These are phyloP conservation scores for Candida dajiaensis DNA, from an alignment of 805 yeast genomes.

Conservation along the genomic window DNA sequence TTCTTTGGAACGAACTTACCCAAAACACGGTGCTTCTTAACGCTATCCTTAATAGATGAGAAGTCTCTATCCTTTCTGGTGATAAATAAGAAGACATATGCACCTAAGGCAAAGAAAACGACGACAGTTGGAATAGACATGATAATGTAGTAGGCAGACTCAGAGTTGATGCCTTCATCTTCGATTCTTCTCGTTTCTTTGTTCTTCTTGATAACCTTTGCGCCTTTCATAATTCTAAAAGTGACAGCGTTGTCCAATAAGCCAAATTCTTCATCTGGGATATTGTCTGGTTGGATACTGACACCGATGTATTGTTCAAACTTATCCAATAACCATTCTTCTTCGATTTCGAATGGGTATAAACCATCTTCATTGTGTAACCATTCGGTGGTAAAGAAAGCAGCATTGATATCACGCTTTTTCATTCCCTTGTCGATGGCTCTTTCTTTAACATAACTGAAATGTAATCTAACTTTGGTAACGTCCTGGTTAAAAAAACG, in stretches of 20 bases:
- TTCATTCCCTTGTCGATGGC: constrained; percentile 52
- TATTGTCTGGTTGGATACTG: constrained; percentile 67
- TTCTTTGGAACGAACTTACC: constrained; percentile 33
- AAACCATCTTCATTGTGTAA: constrained; percentile 54
- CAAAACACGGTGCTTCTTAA: constrained; percentile 32
- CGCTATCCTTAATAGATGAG: constrained; percentile 33
- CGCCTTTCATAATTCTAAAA: constrained; percentile 35
- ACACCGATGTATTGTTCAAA: constrained; percentile 52
- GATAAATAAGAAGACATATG: constrained; percentile 57
- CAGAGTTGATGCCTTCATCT: constrained; percentile 40
- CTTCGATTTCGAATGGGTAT: constrained; percentile 53
- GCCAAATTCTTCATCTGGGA: constrained; percentile 61
- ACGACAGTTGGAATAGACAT: constrained; percentile 66
- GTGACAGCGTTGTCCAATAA: constrained; percentile 46
- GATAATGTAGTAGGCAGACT: constrained; percentile 55
- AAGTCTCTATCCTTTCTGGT: constrained; percentile 54
- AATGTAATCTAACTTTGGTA: constrained; percentile 58
- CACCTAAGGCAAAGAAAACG: constrained; percentile 48
- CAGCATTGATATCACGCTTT: constrained; percentile 33
- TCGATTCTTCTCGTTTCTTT: constrained; percentile 37
- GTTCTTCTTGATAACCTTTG: constrained; percentile 35
- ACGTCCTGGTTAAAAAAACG: constrained; percentile 52
- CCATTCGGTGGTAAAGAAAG: constrained; percentile 75
- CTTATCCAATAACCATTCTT: constrained; percentile 57
- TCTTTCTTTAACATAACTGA: constrained; percentile 57